Evolutionary conservation across 139 green algal genomes (phyloP).

Genomic region (Mesotaenium endlicherianum): DNA sequence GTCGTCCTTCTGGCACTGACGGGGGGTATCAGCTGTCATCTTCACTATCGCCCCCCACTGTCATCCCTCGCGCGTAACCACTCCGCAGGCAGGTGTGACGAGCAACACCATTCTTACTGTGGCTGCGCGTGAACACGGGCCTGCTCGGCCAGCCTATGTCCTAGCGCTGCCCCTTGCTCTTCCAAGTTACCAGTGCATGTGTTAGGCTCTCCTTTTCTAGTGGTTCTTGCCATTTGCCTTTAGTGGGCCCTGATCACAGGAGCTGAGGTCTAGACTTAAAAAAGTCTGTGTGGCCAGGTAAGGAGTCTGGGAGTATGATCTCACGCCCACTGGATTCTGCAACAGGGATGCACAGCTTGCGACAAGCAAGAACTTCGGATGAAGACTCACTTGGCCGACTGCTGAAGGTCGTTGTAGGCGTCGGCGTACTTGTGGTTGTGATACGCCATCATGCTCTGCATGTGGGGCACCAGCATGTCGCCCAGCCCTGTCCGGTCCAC

Average conservation of each 20-base stretch:
- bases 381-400: slow-evolving; percentile 15
- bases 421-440: slow-evolving; percentile 12
- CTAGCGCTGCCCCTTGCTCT: too few species aligned
- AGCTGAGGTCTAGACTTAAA: neutral
- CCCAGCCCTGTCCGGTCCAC: too few species aligned
- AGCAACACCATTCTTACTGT: too few species aligned
- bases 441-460: slow-evolving; percentile 9
- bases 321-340: neutral
- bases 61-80: too few species aligned
- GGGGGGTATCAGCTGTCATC: too few species aligned
- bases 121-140: too few species aligned
- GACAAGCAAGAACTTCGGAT: neutral
- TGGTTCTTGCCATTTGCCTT: neutral
- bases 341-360: neutral
- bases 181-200: too few species aligned
- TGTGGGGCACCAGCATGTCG: slow-evolving; percentile 3
- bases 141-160: too few species aligned
- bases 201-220: neutral
- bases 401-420: slow-evolving; percentile 4
- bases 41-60: too few species aligned
- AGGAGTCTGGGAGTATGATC: neutral
- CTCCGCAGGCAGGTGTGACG: too few species aligned
- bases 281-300: neutral
- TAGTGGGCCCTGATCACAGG: neutral
- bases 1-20: too few species aligned